Evolutionary conservation across 257 asterid species (phyloP).

Genomic region (Anisodus acutangulus): DNA sequence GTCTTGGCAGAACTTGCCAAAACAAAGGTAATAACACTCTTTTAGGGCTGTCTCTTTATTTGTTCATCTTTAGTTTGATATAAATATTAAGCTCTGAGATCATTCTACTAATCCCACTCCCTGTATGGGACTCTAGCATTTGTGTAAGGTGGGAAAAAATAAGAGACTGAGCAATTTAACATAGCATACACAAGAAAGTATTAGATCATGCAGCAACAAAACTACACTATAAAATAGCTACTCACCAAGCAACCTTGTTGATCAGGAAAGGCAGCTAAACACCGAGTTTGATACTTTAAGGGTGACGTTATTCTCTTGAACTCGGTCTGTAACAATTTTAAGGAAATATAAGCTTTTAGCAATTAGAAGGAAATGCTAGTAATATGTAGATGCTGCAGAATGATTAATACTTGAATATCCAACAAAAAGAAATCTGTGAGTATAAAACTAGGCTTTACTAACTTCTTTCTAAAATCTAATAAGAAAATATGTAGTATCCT

Average conservation of each 20-base stretch:
- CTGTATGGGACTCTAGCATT: not conserved
- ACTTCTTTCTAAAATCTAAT: no score
- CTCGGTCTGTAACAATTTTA: slow-evolving; percentile 55
- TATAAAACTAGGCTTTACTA: no score
- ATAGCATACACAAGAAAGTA: not conserved
- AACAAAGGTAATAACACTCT: not conserved
- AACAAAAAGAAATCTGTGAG: not conserved
- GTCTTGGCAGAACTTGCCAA: not conserved
- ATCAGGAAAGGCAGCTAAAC: slow-evolving; percentile 95
- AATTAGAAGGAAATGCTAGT: not conserved
- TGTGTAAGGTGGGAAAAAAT: not conserved
- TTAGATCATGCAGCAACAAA: slow-evolving; percentile 1
- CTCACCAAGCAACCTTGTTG: slow-evolving; percentile 94
- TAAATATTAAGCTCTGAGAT: not conserved
- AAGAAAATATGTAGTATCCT: not conserved
- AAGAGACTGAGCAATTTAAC: not conserved
- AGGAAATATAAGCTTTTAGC: not conserved
- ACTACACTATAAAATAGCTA: slow-evolving; percentile 13
- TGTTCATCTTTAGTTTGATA: not conserved
- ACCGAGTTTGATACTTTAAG: slow-evolving; percentile 89
- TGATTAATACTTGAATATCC: not conserved
- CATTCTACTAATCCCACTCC: not conserved
- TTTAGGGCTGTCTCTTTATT: not conserved
- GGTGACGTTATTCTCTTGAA: slow-evolving; percentile 84
- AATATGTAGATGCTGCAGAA: not conserved